Evolutionary conservation across 257 asterid species (phyloP).

Genomic region (Jaltomata sinuosa): DNA sequence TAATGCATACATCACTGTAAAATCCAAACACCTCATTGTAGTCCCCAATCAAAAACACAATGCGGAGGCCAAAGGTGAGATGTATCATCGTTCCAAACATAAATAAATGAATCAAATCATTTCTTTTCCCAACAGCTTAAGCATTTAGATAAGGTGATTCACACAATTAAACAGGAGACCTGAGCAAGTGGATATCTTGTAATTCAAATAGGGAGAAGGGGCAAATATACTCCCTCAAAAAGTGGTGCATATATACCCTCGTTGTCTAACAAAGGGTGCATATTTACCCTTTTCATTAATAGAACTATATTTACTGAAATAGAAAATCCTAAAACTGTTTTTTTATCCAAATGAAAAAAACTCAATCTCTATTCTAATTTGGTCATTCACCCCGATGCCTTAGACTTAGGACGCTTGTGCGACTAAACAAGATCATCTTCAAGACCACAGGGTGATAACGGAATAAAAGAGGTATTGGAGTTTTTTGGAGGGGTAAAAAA

Average conservation of each 20-base stretch:
- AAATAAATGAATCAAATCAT: neutral
- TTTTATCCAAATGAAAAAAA: too few relatives aligned
- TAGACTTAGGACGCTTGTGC: too few relatives aligned
- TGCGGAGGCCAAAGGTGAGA: neutral
- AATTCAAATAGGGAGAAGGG: neutral
- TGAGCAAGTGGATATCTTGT: neutral
- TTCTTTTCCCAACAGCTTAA: neutral
- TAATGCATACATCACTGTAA: neutral
- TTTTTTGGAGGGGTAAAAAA: too few relatives aligned
- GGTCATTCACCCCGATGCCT: too few relatives aligned
- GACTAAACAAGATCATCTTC: too few relatives aligned
- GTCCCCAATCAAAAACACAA: neutral
- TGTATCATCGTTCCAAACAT: neutral
- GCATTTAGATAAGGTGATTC: neutral
- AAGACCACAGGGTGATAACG: too few relatives aligned
- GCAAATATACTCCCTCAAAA: neutral
- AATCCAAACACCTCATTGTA: neutral
- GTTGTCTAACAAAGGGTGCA: neutral
- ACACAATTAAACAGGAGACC: neutral
- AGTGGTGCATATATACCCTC: neutral
- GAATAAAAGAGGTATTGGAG: too few relatives aligned
- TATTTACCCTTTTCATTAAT: neutral
- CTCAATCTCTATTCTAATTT: too few relatives aligned
- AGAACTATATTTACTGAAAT: too few relatives aligned
- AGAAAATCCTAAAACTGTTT: too few relatives aligned